Percentiles rank a stretch among this genome's conserved stretches.
These are phyloP conservation scores for Gossypium turneri DNA, from an alignment of 345 rosid genomes.

Conservation along the genomic window DNA sequence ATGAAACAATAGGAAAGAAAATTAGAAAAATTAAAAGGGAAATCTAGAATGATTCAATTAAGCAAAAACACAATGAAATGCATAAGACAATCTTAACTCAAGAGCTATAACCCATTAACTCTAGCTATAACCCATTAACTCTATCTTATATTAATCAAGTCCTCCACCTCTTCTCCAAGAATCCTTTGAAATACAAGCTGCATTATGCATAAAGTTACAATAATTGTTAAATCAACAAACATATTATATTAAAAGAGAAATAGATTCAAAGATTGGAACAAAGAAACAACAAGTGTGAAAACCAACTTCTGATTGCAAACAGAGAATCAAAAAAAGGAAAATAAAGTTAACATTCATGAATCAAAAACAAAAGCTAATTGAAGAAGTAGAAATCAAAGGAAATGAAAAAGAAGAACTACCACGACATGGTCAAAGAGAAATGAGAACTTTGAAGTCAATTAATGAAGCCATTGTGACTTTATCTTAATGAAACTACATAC, in stretches of 20 bases:
- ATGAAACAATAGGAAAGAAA: not conserved
- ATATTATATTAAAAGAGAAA: too few species aligned
- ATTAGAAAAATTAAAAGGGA: not conserved
- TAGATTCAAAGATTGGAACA: too few species aligned
- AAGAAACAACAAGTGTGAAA: not conserved
- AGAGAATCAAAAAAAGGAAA: not conserved
- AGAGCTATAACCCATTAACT: too few species aligned
- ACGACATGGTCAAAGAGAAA: constrained; percentile 18
- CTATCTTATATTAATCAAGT: too few species aligned
- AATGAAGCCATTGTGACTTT: not conserved
- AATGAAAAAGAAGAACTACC: constrained; percentile 12
- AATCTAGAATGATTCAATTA: not conserved
- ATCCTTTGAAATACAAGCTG: too few species aligned
- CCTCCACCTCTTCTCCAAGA: too few species aligned
- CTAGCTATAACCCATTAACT: too few species aligned
- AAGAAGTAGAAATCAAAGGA: not conserved
- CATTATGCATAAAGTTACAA: too few species aligned
- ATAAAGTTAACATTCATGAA: not conserved
- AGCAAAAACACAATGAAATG: too few species aligned
- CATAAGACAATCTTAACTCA: too few species aligned
- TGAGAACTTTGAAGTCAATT: not conserved
- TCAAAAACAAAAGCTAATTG: not conserved
- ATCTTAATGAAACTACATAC: too few species aligned
- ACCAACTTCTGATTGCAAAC: constrained; percentile 2
- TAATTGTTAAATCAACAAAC: too few species aligned